These are phyloP conservation scores for Multifurca ochricompacta DNA, from an alignment of 768 basidiomycete species.

Conservation along the genomic window DNA sequence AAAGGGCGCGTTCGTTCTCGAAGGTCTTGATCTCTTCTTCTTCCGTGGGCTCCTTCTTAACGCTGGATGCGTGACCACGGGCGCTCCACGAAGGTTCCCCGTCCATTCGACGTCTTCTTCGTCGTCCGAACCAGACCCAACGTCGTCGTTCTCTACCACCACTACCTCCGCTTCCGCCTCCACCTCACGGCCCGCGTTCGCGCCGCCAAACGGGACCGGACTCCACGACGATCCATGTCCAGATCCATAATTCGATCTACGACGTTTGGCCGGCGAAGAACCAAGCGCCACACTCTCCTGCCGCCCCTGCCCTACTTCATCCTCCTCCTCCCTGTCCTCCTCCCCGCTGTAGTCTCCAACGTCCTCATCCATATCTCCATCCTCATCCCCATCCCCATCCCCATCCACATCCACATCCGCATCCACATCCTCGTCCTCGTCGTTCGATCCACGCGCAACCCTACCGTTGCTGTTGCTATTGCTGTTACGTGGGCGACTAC, in stretches of 20 bases:
- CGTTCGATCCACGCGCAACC: background rate
- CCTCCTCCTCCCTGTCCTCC: background rate
- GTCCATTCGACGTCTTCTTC: conserved; percentile 2
- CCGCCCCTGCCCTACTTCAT: background rate
- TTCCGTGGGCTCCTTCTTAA: background rate
- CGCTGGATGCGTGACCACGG: background rate
- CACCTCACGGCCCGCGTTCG: too few species aligned
- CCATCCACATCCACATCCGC: too few species aligned
- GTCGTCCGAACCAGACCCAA: background rate
- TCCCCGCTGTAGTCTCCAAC: background rate
- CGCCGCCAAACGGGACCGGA: background rate
- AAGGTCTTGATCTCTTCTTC: background rate
- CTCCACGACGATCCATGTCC: background rate
- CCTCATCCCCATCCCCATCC: too few species aligned
- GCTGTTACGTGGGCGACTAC: background rate
- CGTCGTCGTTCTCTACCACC: too few species aligned
- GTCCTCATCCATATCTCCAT: too few species aligned
- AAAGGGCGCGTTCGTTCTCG: background rate
- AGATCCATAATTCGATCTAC: background rate
- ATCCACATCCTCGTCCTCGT: background rate
- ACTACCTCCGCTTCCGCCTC: too few species aligned
- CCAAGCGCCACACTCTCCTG: background rate
- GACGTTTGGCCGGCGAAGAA: conserved; percentile 4
- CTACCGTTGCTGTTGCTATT: background rate
- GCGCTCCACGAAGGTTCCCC: conserved; percentile 6